phyloP scores from a whole-genome alignment of 2,329 filamentous ascomycete genomes.

The Camptophora hylomeconis region DNA sequence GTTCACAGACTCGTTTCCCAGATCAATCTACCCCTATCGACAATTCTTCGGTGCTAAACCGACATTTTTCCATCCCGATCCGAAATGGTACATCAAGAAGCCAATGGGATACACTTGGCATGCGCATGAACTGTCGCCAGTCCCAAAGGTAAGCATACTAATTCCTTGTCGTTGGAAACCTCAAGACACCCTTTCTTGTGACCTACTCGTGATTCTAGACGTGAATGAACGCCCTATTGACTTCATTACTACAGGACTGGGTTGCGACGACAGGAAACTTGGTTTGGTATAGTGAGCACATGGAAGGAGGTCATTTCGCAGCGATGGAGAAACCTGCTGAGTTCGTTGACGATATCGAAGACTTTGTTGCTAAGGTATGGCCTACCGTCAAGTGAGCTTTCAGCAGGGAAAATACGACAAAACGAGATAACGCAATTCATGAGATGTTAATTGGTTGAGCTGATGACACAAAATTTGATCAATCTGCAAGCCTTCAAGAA shows the following conservation, averaged over 20 bases:
- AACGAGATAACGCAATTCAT: no score
- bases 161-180: no score
- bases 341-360: constrained; percentile 31
- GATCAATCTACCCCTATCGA: constrained; percentile 22
- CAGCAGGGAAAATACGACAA: no score
- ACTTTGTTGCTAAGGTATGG: constrained; percentile 19
- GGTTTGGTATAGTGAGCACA: constrained; percentile 10
- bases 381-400: no score
- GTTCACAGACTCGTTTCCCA: constrained; percentile 25
- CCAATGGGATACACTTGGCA: constrained; percentile 13
- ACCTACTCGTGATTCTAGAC: no score
- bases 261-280: constrained; percentile 13
- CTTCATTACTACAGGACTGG: no score
- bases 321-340: constrained; percentile 29
- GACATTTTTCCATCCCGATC: constrained; percentile 1
- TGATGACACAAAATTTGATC: no score
- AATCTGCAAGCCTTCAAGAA: no score
- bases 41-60: constrained; percentile 4
- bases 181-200: no score
- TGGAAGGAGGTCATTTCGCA: constrained; percentile 41
- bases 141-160: no score
- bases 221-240: no score
- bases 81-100: constrained; percentile 6
- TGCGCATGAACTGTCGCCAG: constrained; percentile 11
- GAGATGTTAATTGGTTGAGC: no score